Percentiles rank a stretch among this genome's conserved stretches.
phyloP scores from a whole-genome alignment of 2,329 filamentous ascomycete genomes.

The Myriosclerotinia duriaeana region DNA sequence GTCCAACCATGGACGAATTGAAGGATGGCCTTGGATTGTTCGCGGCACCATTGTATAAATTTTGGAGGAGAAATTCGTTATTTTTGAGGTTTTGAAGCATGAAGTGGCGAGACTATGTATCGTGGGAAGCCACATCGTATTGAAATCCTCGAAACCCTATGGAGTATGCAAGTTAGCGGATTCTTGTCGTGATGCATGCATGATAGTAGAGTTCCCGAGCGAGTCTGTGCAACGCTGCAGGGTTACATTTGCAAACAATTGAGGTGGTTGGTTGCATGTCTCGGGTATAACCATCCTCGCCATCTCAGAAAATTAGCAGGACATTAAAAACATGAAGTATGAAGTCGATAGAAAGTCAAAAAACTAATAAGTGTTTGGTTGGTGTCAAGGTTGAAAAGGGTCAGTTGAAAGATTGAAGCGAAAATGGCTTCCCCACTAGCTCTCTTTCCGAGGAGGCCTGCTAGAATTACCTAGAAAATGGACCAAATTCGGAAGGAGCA shows the following conservation, averaged over 20 bases:
- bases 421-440: not conserved
- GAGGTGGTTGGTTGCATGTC: conserved; percentile 18
- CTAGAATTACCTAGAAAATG: not conserved
- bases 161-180: conserved; percentile 9
- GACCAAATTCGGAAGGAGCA: not conserved
- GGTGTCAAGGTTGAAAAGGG: not conserved
- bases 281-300: conserved; percentile 2
- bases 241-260: conserved; percentile 15
- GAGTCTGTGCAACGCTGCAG: conserved; percentile 18
- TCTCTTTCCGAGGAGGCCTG: not conserved
- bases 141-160: not conserved
- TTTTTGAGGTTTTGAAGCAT: not conserved
- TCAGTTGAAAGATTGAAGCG: not conserved
- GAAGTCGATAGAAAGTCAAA: not conserved
- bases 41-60: not conserved
- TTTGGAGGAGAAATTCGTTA: not conserved
- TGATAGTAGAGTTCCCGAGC: conserved; percentile 7
- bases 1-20: not conserved
- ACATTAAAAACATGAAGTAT: not conserved
- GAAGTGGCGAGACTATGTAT: not conserved
- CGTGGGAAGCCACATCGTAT: not conserved
- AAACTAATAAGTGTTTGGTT: not conserved
- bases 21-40: not conserved
- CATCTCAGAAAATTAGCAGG: not conserved
- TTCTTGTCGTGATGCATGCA: conserved; percentile 7